A percentile compares a stretch with the other conserved stretches of the same genome.
Conservation (phyloP, 192 early-diverging fungal genomes). For the Piromyces finnis region DNA sequence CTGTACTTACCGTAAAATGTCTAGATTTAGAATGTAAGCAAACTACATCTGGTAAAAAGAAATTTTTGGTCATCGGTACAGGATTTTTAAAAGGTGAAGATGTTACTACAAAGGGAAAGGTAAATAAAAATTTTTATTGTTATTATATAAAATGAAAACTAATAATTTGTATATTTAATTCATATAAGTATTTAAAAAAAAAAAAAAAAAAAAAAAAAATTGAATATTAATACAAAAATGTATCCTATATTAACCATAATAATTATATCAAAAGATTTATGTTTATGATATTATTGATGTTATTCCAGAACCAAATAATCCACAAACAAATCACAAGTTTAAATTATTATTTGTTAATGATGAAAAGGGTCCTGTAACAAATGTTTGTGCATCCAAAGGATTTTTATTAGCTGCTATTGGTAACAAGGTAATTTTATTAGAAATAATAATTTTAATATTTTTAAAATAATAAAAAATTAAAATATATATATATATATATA, state of each 20-base stretch:
- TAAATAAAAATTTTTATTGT: too few relatives aligned
- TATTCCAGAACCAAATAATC: slow-evolving; percentile 83
- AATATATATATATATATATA: background rate
- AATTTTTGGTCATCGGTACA: slow-evolving; percentile 76
- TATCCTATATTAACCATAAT: too few relatives aligned
- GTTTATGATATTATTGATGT: slow-evolving; percentile 93
- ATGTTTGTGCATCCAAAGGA: slow-evolving; percentile 68
- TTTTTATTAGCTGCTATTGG: slow-evolving; percentile 75
- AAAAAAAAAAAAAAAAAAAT: too few relatives aligned
- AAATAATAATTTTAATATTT: too few relatives aligned
- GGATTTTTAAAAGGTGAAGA: slow-evolving; percentile 80
- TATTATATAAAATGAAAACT: too few relatives aligned
- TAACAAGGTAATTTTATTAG: slow-evolving; percentile 64
- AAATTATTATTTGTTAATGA: slow-evolving; percentile 69
- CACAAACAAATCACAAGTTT: slow-evolving; percentile 82
- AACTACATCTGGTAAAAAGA: slow-evolving; percentile 65
- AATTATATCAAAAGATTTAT: too few relatives aligned
- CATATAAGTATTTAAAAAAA: too few relatives aligned
- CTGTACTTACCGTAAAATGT: slow-evolving; percentile 54
- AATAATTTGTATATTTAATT: too few relatives aligned
- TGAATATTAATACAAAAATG: too few relatives aligned
- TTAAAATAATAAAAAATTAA: too few relatives aligned
- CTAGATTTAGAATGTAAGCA: slow-evolving; percentile 70
- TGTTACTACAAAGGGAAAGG: slow-evolving; percentile 63
- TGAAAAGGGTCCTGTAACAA: slow-evolving; percentile 62